phyloP scores from a whole-genome alignment of 78 protist genomes.

The Mastigamoeba balamuthi region DNA sequence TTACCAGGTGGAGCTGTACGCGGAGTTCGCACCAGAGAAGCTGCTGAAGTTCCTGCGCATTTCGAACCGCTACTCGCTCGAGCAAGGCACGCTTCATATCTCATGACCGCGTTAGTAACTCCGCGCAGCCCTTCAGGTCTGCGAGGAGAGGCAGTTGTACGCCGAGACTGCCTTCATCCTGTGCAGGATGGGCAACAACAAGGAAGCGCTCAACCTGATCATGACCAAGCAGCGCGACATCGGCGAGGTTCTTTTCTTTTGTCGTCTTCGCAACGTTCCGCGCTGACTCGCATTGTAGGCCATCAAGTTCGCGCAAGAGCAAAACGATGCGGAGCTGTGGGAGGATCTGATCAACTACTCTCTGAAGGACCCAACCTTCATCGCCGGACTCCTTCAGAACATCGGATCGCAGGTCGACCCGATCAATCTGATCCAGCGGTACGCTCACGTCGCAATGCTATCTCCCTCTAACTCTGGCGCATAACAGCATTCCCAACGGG shows the following conservation, averaged over 20 bases:
- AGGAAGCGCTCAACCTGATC: slow-evolving; percentile 69
- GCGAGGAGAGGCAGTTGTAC: slow-evolving; percentile 44
- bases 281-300: slow-evolving; percentile 14
- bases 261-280: not conserved
- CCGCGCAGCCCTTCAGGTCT: too few relatives aligned
- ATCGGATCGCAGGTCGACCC: slow-evolving; percentile 74
- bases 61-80: slow-evolving; percentile 39
- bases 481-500: slow-evolving; percentile 41
- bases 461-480: not conserved
- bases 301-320: slow-evolving; percentile 63
- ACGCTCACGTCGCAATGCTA: too few relatives aligned
- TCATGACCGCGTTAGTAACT: not conserved
- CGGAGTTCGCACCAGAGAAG: slow-evolving; percentile 40
- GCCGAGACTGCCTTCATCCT: slow-evolving; percentile 65
- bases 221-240: slow-evolving; percentile 58
- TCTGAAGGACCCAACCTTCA: slow-evolving; percentile 43
- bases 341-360: slow-evolving; percentile 63
- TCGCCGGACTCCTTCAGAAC: slow-evolving; percentile 45
- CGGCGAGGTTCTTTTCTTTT: not conserved
- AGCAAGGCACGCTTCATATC: slow-evolving; percentile 9
- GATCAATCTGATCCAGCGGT: slow-evolving; percentile 38
- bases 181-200: slow-evolving; percentile 64
- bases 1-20: slow-evolving; percentile 63
- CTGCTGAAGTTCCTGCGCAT: slow-evolving; percentile 46
- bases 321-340: slow-evolving; percentile 78